Percentiles rank a stretch among this genome's conserved stretches.
phyloP scores from a whole-genome alignment of 2,329 filamentous ascomycete species.

The Colletotrichum sp. region DNA sequence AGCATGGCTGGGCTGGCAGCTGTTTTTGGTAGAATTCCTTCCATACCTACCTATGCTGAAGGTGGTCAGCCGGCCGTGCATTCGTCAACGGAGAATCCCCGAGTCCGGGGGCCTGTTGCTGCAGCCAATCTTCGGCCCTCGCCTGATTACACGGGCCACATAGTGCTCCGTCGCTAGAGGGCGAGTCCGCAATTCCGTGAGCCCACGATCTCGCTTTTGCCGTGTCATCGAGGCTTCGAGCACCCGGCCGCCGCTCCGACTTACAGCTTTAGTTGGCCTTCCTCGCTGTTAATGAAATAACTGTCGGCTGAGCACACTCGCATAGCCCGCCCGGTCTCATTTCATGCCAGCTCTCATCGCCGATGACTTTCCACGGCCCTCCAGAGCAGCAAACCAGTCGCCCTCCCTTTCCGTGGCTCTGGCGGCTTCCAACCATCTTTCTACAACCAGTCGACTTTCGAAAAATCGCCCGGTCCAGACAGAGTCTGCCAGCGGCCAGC shows the following conservation, averaged over 20 bases:
- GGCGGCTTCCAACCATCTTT: too few species aligned
- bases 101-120: background rate
- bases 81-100: background rate
- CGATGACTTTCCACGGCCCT: background rate
- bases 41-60: too few species aligned
- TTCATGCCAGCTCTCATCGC: background rate
- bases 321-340: background rate
- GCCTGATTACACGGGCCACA: background rate
- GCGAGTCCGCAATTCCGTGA: slow-evolving; percentile 19
- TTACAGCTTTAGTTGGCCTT: background rate
- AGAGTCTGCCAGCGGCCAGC: too few species aligned
- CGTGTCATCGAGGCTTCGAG: slow-evolving; percentile 31
- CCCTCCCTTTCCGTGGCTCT: background rate
- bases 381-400: background rate
- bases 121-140: background rate
- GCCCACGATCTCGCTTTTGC: slow-evolving; percentile 38
- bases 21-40: too few species aligned
- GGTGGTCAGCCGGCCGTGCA: background rate
- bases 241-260: background rate
- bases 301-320: background rate
- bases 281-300: background rate
- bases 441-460: background rate
- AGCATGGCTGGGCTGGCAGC: background rate
- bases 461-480: background rate
- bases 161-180: background rate